Conservation (phyloP, 2,329 filamentous ascomycete genomes). For the Stagonosporopsis rhizophila region DNA sequence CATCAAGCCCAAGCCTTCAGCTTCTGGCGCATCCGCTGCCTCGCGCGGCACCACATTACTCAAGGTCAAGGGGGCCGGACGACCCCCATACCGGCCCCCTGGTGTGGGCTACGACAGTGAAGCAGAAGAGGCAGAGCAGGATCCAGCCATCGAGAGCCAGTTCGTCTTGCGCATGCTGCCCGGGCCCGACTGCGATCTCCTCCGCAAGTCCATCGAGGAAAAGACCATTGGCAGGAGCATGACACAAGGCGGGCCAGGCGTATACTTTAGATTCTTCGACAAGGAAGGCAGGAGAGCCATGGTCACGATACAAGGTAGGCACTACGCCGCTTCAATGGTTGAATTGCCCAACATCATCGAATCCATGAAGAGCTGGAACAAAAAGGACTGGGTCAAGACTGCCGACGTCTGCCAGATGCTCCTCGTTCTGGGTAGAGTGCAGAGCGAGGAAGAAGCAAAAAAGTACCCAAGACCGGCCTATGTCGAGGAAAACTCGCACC, state of each 20-base stretch:
- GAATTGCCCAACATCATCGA: conserved; percentile 88
- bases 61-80: conserved; percentile 46
- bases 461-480: conserved; percentile 70
- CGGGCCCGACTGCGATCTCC: conserved; percentile 83
- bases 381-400: conserved; percentile 84
- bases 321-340: conserved; percentile 80
- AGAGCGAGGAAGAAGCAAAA: conserved; percentile 60
- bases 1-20: conserved; percentile 41
- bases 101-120: conserved; percentile 97
- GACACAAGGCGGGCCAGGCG: conserved; percentile 73
- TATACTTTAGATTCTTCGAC: conserved; percentile 81
- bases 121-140: conserved; percentile 84
- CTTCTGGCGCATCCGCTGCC: conserved; percentile 13
- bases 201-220: conserved; percentile 77
- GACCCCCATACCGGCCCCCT: conserved; percentile 59
- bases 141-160: conserved; percentile 88
- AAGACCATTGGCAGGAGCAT: conserved; percentile 74
- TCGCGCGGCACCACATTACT: conserved; percentile 36
- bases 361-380: conserved; percentile 92
- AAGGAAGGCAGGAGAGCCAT: conserved; percentile 75
- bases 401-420: conserved; percentile 91
- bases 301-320: conserved; percentile 71
- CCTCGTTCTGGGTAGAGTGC: conserved; percentile 73
- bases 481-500: conserved; percentile 71
- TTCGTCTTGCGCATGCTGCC: conserved; percentile 89